Base-by-base conservation (phyloP, 495 filamentous ascomycete genomes). In the Chaetomium tenue region DNA sequence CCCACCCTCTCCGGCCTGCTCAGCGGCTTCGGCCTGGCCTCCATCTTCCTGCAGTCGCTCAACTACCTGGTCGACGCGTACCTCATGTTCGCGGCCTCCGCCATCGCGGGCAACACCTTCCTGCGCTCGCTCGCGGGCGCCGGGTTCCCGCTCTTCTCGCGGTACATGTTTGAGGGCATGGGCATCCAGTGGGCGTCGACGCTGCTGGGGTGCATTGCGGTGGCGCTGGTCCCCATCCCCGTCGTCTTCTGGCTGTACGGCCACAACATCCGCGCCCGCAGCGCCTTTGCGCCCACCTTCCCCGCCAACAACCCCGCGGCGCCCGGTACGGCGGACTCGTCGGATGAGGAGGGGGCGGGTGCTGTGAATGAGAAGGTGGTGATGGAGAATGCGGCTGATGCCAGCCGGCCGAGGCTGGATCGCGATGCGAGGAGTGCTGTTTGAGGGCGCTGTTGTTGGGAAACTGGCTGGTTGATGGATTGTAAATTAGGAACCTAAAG, bases 51-150 rank as follows among this genome's bases (percentile, higher is more conserved):
- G 13, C 90, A 93, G 73, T 77, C 88, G 5, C 81, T 95, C 60
- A 95, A 94, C 74, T 96, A 96, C 73, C 81, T 96, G 37, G 88
- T 95, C 60, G 91, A 95, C 70, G 86, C 91, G 12, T 94, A 95
- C 72, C 86, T 95, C 63, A 92, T 93, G 80, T 89, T 93, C 61
- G 91, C 91, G 15, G 91, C 91, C 42, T 93, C 91, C 7, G 90
- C 91, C 28, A 91, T 96, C 53, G 92, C 92, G 9, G 91, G 88
- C 25, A 96, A 97, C 74, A 94, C 92, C 0, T 92, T 97, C 73
- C 79, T 94, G 11, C 89, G 92, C 3, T 92, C 89, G 6, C 76
- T 91, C 0, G 85, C 85, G 51, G 91, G 89, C 25, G 88, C 89
- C 9, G 86, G 82, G 0, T 96, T 96, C 76, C 92, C 92, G 13